phyloP scores from a whole-genome alignment of 1,139 yeast species.

The Kodamaea alishanica region DNA sequence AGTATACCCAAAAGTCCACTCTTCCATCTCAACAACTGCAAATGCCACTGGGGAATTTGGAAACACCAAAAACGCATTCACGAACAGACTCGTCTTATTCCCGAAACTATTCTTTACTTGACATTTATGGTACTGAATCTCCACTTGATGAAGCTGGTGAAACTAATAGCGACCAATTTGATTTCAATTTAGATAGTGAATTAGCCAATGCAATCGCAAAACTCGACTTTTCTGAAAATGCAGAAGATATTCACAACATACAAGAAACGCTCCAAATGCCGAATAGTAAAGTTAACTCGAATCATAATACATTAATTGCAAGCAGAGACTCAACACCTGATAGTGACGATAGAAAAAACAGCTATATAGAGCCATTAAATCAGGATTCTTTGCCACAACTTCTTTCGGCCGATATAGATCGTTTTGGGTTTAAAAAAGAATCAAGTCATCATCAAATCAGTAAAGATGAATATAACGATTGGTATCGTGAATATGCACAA shows the following conservation, averaged over 20 bases:
- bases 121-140: slow-evolving; percentile 20
- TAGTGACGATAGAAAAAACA: not conserved
- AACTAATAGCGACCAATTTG: not conserved
- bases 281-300: not conserved
- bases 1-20: too few relatives aligned
- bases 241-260: too few relatives aligned
- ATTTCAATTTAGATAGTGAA: too few relatives aligned
- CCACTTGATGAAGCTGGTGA: slow-evolving; percentile 11
- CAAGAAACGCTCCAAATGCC: too few relatives aligned
- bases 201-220: not conserved
- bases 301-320: slow-evolving; percentile 4
- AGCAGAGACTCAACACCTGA: not conserved
- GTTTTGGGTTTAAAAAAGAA: slow-evolving; percentile 81
- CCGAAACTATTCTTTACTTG: slow-evolving; percentile 28
- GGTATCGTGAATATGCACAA: slow-evolving; percentile 70
- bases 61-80: slow-evolving; percentile 16
- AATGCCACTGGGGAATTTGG: slow-evolving; percentile 1
- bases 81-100: slow-evolving; percentile 33
- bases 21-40: not conserved
- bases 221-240: not conserved
- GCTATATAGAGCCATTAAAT: slow-evolving; percentile 7
- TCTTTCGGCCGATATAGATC: slow-evolving; percentile 50
- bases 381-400: slow-evolving; percentile 9
- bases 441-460: slow-evolving; percentile 45
- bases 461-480: slow-evolving; percentile 57